Percentiles rank a stretch among this genome's conserved stretches.
These are phyloP conservation scores for Ophiostoma pallidulum DNA, from an alignment of 2,329 filamentous ascomycete genomes.

Conservation along the genomic window DNA sequence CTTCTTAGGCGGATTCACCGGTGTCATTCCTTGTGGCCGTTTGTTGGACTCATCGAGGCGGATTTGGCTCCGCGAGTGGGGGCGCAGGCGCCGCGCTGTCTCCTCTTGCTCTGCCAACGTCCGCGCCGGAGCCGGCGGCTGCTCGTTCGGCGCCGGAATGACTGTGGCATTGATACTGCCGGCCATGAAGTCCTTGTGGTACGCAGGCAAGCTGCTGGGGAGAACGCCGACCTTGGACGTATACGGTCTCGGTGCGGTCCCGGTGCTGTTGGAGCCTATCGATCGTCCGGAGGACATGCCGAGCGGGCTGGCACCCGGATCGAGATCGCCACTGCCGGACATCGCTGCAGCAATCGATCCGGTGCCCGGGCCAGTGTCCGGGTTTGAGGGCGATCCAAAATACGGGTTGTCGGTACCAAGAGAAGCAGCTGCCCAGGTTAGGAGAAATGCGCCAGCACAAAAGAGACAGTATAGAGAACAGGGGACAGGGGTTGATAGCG, in stretches of 20 bases:
- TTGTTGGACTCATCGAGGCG: constrained; percentile 55
- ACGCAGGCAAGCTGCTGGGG: constrained; percentile 80
- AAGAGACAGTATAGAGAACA: too few relatives aligned
- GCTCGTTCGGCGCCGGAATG: constrained; percentile 37
- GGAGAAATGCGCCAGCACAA: background rate
- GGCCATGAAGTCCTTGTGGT: constrained; percentile 80
- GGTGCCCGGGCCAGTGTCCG: constrained; percentile 43
- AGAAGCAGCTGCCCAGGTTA: constrained; percentile 29
- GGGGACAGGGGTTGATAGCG: too few relatives aligned
- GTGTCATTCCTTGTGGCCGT: constrained; percentile 53
- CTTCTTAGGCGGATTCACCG: constrained; percentile 57
- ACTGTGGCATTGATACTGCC: constrained; percentile 39
- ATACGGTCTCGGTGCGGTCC: constrained; percentile 44
- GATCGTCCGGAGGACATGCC: constrained; percentile 48
- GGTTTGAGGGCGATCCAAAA: constrained; percentile 36
- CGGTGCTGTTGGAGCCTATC: constrained; percentile 38
- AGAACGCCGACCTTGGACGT: constrained; percentile 85
- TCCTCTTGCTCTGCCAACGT: constrained; percentile 72
- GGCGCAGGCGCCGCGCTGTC: constrained; percentile 70
- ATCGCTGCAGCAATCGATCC: constrained; percentile 45
- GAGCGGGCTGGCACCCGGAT: constrained; percentile 38
- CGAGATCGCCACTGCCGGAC: constrained; percentile 21
- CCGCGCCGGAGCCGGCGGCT: constrained; percentile 40
- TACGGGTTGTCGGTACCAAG: constrained; percentile 34
- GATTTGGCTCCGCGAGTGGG: constrained; percentile 65